Conservation (phyloP, 495 filamentous ascomycete genomes). For the Podospora anserina region DNA sequence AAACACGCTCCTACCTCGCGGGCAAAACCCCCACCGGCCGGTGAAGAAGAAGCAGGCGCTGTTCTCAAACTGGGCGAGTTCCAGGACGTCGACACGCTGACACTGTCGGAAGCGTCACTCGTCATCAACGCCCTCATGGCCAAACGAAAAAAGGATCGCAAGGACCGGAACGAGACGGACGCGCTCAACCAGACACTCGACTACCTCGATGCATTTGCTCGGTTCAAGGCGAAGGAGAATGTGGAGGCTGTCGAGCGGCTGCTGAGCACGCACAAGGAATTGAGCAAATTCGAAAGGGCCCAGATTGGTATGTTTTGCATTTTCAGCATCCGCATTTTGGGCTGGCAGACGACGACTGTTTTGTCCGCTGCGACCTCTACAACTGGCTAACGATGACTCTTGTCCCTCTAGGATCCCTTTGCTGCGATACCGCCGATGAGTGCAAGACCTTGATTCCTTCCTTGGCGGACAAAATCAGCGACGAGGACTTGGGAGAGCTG, state of each 20-base stretch:
- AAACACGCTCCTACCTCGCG: constrained; percentile 58
- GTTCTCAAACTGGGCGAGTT: constrained; percentile 89
- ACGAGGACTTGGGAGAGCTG: constrained; percentile 80
- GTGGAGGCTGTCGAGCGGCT: constrained; percentile 87
- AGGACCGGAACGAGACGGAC: constrained; percentile 66
- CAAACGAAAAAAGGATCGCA: constrained; percentile 62
- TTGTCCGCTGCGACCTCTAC: not conserved
- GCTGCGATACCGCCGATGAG: constrained; percentile 88
- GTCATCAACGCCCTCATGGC: constrained; percentile 84
- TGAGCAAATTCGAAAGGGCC: constrained; percentile 87
- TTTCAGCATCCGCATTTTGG: not conserved
- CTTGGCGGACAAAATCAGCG: constrained; percentile 78
- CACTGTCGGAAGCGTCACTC: constrained; percentile 84
- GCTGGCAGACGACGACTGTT: constrained; percentile 2
- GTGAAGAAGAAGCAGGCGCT: constrained; percentile 82
- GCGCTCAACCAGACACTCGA: constrained; percentile 79
- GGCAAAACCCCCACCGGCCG: constrained; percentile 65
- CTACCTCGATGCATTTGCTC: constrained; percentile 88
- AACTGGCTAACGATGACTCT: constrained; percentile 7
- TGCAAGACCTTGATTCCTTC: constrained; percentile 95
- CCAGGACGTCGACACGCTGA: constrained; percentile 79
- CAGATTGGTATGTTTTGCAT: constrained; percentile 70
- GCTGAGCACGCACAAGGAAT: constrained; percentile 67
- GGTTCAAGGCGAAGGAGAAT: constrained; percentile 91
- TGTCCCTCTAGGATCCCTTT: constrained; percentile 66